These are phyloP conservation scores for Diaporthe velutina DNA, from an alignment of 2,329 filamentous ascomycete genomes.

Conservation along the genomic window DNA sequence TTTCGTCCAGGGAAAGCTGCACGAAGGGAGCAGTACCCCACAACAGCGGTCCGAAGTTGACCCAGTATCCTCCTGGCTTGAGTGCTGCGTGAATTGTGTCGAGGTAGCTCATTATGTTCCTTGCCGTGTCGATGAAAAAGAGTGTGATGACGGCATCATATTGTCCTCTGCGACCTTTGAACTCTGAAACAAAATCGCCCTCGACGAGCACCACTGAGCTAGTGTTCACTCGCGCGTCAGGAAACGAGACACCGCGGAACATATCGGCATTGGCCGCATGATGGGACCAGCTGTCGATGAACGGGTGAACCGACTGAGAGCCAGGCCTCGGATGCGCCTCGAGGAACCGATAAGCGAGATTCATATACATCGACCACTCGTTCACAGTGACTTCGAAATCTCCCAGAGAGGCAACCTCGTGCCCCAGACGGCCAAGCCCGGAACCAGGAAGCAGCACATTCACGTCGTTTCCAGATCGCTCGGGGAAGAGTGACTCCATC, in stretches of 20 bases:
- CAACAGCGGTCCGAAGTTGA: background rate
- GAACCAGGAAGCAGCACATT: background rate
- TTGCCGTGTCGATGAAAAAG: conserved; percentile 2
- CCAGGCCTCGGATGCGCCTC: background rate
- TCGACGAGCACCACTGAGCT: background rate
- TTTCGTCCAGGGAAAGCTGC: background rate
- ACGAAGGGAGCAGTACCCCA: background rate
- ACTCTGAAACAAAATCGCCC: background rate
- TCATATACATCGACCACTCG: background rate
- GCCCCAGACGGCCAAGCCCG: background rate
- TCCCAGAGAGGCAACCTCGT: background rate
- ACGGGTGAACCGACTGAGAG: background rate
- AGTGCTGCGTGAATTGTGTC: background rate
- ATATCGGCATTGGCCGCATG: background rate
- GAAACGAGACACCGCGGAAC: background rate
- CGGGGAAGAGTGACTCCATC: background rate
- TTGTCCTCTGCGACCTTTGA: background rate
- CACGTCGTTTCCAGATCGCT: background rate
- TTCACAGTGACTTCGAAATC: background rate
- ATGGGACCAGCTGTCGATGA: background rate
- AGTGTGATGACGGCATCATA: background rate
- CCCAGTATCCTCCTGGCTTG: background rate
- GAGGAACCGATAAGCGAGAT: background rate
- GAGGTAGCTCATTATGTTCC: background rate
- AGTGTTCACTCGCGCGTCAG: background rate